These are phyloP conservation scores for Microdochium bolleyi DNA, from an alignment of 2,329 filamentous ascomycete species.

Conservation along the genomic window DNA sequence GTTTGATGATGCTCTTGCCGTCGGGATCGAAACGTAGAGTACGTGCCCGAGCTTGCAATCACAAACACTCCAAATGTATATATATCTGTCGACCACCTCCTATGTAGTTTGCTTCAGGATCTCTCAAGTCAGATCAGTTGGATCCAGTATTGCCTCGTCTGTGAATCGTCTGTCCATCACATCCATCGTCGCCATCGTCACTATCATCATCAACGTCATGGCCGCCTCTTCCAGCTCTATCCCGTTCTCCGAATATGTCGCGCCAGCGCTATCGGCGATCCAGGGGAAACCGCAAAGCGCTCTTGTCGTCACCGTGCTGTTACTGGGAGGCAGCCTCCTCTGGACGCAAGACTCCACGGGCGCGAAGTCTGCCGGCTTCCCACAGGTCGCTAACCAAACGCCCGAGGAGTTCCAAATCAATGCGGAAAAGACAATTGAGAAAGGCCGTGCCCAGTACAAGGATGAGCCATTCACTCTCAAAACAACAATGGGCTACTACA, in stretches of 20 bases:
- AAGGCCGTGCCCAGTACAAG: not conserved
- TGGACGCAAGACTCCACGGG: not conserved
- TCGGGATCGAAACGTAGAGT: not conserved
- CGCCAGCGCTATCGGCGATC: not conserved
- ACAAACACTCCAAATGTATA: not conserved
- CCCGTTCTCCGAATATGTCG: not conserved
- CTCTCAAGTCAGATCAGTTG: not conserved
- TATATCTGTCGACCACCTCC: not conserved
- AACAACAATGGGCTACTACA: not conserved
- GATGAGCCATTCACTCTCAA: not conserved
- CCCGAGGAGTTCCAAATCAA: not conserved
- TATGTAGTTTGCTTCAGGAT: not conserved
- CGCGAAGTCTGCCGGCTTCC: not conserved
- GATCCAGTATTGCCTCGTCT: not conserved
- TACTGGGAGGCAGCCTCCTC: not conserved
- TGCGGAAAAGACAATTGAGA: not conserved
- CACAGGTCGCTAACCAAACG: not conserved
- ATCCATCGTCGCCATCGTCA: not conserved
- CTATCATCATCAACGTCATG: not conserved
- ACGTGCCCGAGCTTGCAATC: not conserved
- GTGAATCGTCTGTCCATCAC: not conserved
- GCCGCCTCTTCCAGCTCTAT: not conserved
- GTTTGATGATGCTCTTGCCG: not conserved
- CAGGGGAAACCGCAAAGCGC: not conserved
- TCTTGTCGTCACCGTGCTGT: not conserved